Conservation (phyloP, 176 grass and related monocot genomes). For the Lolium multiflorum region DNA sequence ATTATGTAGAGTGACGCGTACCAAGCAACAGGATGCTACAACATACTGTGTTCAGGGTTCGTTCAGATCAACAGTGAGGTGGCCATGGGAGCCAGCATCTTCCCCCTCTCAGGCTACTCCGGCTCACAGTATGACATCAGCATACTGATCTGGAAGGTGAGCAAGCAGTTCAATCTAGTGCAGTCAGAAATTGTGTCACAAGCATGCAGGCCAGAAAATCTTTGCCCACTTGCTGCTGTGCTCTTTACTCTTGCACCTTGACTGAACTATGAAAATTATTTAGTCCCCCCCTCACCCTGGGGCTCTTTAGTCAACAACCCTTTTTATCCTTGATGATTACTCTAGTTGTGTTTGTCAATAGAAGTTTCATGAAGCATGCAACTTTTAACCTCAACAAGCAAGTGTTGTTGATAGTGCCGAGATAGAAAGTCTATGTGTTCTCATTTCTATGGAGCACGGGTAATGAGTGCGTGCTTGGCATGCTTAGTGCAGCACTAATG, state of each 20-base stretch:
- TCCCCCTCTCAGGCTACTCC: constrained; percentile 72
- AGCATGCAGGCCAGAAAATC: constrained; percentile 38
- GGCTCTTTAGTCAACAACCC: constrained; percentile 30
- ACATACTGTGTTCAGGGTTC: constrained; percentile 90
- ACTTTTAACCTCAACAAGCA: constrained; percentile 53
- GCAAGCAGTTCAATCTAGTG: constrained; percentile 14
- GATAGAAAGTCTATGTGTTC: constrained; percentile 38
- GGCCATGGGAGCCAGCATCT: constrained; percentile 90
- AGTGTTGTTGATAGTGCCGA: not conserved
- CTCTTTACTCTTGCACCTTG: constrained; percentile 47
- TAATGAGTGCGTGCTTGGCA: constrained; percentile 34
- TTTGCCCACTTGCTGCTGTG: constrained; percentile 56
- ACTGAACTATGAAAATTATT: constrained; percentile 47
- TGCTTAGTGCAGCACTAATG: constrained; percentile 34
- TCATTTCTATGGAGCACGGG: constrained; percentile 50
- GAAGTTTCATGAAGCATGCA: constrained; percentile 43
- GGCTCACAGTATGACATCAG: constrained; percentile 95
- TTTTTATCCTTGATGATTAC: constrained; percentile 57
- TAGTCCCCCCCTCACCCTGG: constrained; percentile 22
- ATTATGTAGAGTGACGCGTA: constrained; percentile 80
- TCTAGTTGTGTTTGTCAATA: constrained; percentile 47
- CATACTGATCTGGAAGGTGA: constrained; percentile 96
- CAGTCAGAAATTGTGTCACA: constrained; percentile 26
- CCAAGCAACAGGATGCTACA: constrained; percentile 92
- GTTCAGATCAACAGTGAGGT: constrained; percentile 89